Base-by-base conservation (phyloP, 139 green algal genomes). In the Diplosphaera chodatii region DNA sequence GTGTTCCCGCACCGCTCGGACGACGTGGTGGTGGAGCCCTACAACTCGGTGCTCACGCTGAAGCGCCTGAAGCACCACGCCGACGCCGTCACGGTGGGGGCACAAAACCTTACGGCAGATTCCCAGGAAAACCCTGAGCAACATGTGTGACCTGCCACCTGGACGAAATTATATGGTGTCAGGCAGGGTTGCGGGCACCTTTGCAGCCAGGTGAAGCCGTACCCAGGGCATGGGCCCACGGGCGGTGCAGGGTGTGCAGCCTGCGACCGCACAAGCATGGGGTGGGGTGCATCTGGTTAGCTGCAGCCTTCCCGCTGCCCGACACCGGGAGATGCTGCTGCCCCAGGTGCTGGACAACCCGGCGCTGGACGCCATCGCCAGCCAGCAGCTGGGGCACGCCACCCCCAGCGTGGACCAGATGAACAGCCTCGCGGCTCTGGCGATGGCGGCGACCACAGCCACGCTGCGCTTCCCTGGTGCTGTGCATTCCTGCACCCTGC, bases 11-110 rank as follows among this genome's bases (percentile, higher is more conserved):
- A 98, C 80, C 93, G 98, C 83, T 90, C 85, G 21, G 95, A 98
- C 78, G 95, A 99, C 76, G 95, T 99, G 64, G 95, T 99, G 15
- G 95, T 99, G 40, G 94, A 99, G 87, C 95, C 96, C 6, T 99
- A 99, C 89, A 99, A 99, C 87, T 93, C 85, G 2, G 75, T 99
- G 74, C 89, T 99, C 22, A 98, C 95, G 3, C 87, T 99, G 13
- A 99, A 99, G 82, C 88, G 95, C 0, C 85, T 99, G 3, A 93
- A 91, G 15, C 84, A 96, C 28, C 90, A 98, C 74, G 88, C 90
- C 0, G 94, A 98, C 72, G 90, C 89, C 32, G 92, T 97, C 66
- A 90, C 97, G 55, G 91, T 59, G 16, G 13, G 48, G 48, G n/a
- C n/a, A n/a, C n/a, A n/a, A n/a, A n/a, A n/a, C n/a, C n/a, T n/a